Evolutionary conservation across 495 filamentous ascomycete genomes (phyloP).

Genomic region (Talaromyces proteolyticus): DNA sequence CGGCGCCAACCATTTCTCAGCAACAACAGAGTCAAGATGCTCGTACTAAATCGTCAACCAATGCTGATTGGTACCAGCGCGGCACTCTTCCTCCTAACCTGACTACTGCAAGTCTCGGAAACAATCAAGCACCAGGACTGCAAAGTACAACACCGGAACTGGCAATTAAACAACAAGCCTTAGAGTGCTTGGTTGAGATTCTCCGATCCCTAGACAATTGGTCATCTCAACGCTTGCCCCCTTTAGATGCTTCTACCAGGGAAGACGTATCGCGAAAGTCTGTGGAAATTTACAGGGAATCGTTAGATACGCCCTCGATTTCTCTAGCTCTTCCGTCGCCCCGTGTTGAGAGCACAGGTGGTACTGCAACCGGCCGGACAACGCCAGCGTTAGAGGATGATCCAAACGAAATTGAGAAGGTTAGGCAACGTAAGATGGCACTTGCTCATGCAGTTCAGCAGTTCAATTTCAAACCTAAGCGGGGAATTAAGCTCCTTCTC

Average conservation of each 20-base stretch:
- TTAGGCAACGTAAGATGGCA: slow-evolving; percentile 90
- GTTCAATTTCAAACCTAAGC: slow-evolving; percentile 98
- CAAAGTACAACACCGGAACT: slow-evolving; percentile 77
- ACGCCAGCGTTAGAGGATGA: slow-evolving; percentile 83
- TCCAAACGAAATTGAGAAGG: slow-evolving; percentile 83
- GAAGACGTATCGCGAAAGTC: slow-evolving; percentile 57
- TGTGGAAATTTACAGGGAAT: slow-evolving; percentile 72
- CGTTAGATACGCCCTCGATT: slow-evolving; percentile 54
- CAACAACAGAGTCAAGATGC: slow-evolving; percentile 82
- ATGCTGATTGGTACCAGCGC: slow-evolving; percentile 72
- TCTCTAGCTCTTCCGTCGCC: slow-evolving; percentile 43
- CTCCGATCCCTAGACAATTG: slow-evolving; percentile 87
- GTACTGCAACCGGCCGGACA: slow-evolving; percentile 59
- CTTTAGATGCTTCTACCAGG: not conserved
- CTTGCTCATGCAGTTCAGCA: slow-evolving; percentile 80
- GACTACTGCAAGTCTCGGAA: slow-evolving; percentile 65
- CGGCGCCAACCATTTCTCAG: slow-evolving; percentile 69
- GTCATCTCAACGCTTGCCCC: slow-evolving; percentile 69
- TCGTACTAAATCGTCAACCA: slow-evolving; percentile 51
- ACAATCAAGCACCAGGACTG: slow-evolving; percentile 33
- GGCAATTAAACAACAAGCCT: slow-evolving; percentile 75
- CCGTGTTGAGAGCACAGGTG: slow-evolving; percentile 39
- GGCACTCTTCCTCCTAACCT: slow-evolving; percentile 82
- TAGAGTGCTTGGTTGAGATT: slow-evolving; percentile 84
- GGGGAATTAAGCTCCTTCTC: slow-evolving; percentile 78